Evolutionary conservation across 371 early-diverging fungal species (phyloP).

Genomic region (Mucor mucedo): DNA sequence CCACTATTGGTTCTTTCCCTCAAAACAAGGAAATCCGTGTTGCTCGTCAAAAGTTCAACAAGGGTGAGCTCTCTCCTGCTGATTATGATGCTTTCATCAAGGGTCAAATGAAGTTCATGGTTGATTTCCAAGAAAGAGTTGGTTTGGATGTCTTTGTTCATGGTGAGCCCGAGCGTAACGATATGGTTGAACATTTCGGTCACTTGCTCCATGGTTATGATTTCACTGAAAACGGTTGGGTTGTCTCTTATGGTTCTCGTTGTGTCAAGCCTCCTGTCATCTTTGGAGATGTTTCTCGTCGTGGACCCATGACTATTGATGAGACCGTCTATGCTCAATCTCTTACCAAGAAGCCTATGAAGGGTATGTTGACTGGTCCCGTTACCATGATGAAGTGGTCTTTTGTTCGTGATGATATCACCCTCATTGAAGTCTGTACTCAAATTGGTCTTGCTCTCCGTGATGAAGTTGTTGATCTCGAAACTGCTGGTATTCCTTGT

Average conservation of each 20-base stretch:
- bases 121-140: constrained; percentile 86
- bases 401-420: constrained; percentile 96
- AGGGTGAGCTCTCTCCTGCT: constrained; percentile 72
- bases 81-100: constrained; percentile 88
- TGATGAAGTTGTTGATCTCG: constrained; percentile 94
- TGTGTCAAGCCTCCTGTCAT: constrained; percentile 93
- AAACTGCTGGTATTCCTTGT: constrained; percentile 88
- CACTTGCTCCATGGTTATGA: constrained; percentile 84
- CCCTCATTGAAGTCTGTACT: constrained; percentile 79
- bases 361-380: constrained; percentile 97
- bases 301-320: constrained; percentile 90
- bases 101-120: constrained; percentile 82
- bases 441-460: constrained; percentile 96
- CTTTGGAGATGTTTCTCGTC: constrained; percentile 92
- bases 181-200: constrained; percentile 98
- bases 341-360: constrained; percentile 88
- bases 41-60: constrained; percentile 88
- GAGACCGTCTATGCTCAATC: constrained; percentile 86
- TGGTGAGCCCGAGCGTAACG: constrained; percentile 96
- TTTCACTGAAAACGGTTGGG: constrained; percentile 96
- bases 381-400: constrained; percentile 97
- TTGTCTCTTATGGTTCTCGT: constrained; percentile 95
- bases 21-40: constrained; percentile 96
- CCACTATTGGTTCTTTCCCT: constrained; percentile 98
- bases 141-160: constrained; percentile 95